Evolutionary conservation across 1,284 basidiomycete species (phyloP).

Genomic region (Moesziomyces sp.): DNA sequence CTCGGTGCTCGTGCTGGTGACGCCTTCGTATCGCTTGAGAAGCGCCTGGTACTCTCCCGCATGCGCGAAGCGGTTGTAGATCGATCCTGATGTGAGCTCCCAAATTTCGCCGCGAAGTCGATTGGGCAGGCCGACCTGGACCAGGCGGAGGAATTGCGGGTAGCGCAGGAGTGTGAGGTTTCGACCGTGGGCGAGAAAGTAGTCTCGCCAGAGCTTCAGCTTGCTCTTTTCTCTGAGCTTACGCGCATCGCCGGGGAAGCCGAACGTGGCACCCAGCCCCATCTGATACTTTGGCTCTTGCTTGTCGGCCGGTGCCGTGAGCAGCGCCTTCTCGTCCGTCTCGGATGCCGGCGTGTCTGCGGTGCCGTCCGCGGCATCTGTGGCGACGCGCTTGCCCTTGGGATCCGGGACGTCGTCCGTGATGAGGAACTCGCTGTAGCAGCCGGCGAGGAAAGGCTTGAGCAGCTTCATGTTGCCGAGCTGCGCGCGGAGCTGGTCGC

Average conservation of each 20-base stretch:
- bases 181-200: slow-evolving; percentile 80
- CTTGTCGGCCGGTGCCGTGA: slow-evolving; percentile 18
- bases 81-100: slow-evolving; percentile 95
- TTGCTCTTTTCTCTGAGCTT: slow-evolving; percentile 87
- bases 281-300: slow-evolving; percentile 43
- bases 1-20: slow-evolving; percentile 88
- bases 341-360: slow-evolving; percentile 24
- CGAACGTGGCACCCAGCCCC: slow-evolving; percentile 64
- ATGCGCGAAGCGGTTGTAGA: slow-evolving; percentile 85
- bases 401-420: slow-evolving; percentile 67
- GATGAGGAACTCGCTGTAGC: slow-evolving; percentile 94
- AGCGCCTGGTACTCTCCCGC: slow-evolving; percentile 86
- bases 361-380: slow-evolving; percentile 42
- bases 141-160: slow-evolving; percentile 92
- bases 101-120: slow-evolving; percentile 95
- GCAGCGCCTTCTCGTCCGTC: slow-evolving; percentile 10
- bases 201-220: slow-evolving; percentile 94
- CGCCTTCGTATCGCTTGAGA: slow-evolving; percentile 81
- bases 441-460: slow-evolving; percentile 88
- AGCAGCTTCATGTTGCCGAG: slow-evolving; percentile 82
- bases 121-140: slow-evolving; percentile 97
- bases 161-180: slow-evolving; percentile 93
- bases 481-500: slow-evolving; percentile 89
- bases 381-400: slow-evolving; percentile 63
- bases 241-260: slow-evolving; percentile 67